Evolutionary conservation across 2,329 filamentous ascomycete species (phyloP), one percentile per base, ranked within the genome.

Genomic region (Exophiala bonariae): DNA sequence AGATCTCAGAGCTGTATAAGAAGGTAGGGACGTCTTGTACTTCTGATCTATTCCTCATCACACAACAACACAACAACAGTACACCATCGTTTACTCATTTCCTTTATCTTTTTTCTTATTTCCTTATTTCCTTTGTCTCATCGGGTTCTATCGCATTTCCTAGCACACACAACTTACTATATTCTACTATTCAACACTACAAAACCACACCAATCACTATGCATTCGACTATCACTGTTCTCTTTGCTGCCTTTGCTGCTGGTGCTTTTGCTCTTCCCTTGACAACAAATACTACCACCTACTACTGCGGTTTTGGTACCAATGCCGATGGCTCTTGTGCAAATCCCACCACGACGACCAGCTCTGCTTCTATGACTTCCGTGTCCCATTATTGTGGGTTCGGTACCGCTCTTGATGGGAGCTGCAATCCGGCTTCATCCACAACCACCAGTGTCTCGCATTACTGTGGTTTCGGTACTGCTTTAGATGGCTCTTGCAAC

Each of bases 321-420:
- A 26, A 26, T 26, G 23, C 23, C 23, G 23, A 26, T 26, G 23
- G 23, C 23, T 26, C 23, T 26, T 26, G 23, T 11, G 23, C 23
- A 26, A 26, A 6, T 11, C 23, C 23, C 11, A 26, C 23, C 23
- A 26, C 35, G 8, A 18, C 13, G 5, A 17, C 10, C 19, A 8
- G 10, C 7, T 9, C 19, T 13, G 9, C 35, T 19, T 18, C 35
- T 19, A 18, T 17, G 7, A 37, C 35, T 17, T 18, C 35, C 6
- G 18, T 37, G 7, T 37, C 35, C n/a, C 14, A 37, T 19, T 37
- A 37, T 17, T 37, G 35, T 37, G 35, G 35, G 4, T 37, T 37
- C n/a, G 35, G 35, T n/a, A 37, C 35, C 18, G 35, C 18, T 19
- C 23, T 26, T 6, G 23, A 26, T 26, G 23, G 23, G 11, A 26